phyloP scores from a whole-genome alignment of 176 grass and related monocot genomes.

The Triticum turgidum region DNA sequence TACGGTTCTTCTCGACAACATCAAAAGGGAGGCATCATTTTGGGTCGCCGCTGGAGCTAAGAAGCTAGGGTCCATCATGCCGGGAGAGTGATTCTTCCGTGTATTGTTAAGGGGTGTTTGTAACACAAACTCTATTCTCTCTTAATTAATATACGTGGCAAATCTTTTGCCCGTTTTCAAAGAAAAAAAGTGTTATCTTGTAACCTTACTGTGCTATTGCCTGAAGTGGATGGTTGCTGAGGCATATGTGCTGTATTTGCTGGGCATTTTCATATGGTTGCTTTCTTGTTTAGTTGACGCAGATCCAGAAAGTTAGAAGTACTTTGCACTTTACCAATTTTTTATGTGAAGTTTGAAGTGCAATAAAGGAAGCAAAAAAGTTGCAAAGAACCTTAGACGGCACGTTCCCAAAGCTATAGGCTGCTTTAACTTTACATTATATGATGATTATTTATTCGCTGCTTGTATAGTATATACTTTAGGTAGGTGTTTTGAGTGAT shows the following conservation, averaged over 20 bases:
- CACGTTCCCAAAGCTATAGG: neutral
- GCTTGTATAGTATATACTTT: too few species aligned
- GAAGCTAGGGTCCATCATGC: too few species aligned
- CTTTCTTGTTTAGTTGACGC: neutral
- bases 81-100: too few species aligned
- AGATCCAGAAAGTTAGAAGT: neutral
- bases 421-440: neutral
- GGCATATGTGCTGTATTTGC: conserved; percentile 11
- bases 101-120: too few species aligned
- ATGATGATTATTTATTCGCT: too few species aligned
- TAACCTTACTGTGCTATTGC: neutral
- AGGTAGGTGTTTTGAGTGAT: too few species aligned
- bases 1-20: too few species aligned
- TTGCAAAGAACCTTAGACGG: neutral
- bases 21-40: too few species aligned
- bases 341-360: neutral
- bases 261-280: conserved; percentile 1
- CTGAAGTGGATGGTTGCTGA: neutral
- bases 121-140: too few species aligned
- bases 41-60: too few species aligned
- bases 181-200: neutral
- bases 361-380: neutral
- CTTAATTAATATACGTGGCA: too few species aligned
- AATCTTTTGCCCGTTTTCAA: too few species aligned
- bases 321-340: neutral